phyloP scores from a whole-genome alignment of 345 rosid genomes.

The Durio zibethinus region DNA sequence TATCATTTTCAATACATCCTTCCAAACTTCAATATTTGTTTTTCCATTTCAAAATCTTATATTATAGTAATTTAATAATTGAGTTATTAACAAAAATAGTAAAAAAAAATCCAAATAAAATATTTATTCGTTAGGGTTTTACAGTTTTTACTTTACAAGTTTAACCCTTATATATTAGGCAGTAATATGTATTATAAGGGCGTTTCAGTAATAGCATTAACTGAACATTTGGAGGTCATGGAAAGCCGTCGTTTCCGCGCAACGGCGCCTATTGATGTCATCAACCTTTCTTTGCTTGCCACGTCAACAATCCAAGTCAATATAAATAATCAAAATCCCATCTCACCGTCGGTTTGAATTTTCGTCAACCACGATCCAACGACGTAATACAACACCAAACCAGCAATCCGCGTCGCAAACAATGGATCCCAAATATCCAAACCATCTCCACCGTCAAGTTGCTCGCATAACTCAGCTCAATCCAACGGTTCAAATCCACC shows the following conservation, averaged over 20 bases:
- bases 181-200: too few species aligned
- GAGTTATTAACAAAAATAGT: too few species aligned
- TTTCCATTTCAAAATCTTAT: too few species aligned
- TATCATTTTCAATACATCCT: too few species aligned
- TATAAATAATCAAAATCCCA: background rate
- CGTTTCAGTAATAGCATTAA: background rate
- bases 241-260: background rate
- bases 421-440: background rate
- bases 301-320: background rate
- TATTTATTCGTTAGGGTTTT: too few species aligned
- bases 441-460: background rate
- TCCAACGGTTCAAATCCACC: background rate
- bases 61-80: too few species aligned
- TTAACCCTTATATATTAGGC: too few species aligned
- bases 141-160: too few species aligned
- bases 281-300: background rate
- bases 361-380: background rate
- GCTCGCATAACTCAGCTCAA: background rate
- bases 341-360: background rate
- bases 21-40: too few species aligned
- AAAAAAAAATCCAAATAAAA: too few species aligned
- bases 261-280: background rate
- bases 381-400: background rate
- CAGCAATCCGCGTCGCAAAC: conserved; percentile 6
- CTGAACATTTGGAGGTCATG: background rate